Percentiles rank a stretch among this genome's conserved stretches.
Conservation (phyloP, 2,329 filamentous ascomycete genomes). For the Pseudocercospora fijiensis region DNA sequence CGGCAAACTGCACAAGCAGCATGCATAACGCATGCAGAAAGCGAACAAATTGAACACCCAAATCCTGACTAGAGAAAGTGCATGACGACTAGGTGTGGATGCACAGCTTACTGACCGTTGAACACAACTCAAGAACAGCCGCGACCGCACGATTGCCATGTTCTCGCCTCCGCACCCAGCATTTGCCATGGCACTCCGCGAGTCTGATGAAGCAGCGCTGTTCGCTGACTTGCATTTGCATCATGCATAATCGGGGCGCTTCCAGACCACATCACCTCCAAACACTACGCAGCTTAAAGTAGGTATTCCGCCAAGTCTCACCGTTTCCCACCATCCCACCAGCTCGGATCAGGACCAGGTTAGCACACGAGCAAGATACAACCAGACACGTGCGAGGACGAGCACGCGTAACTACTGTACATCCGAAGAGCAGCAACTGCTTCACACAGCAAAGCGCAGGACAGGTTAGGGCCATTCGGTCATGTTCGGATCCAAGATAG, state of each 20-base stretch:
- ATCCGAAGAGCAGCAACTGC: neutral
- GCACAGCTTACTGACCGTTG: neutral
- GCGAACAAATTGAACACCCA: neutral
- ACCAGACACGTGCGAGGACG: neutral
- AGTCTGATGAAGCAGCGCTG: neutral
- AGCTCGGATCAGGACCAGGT: neutral
- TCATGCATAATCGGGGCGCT: neutral
- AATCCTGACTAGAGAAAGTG: neutral
- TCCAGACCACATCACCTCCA: neutral
- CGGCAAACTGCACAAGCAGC: neutral
- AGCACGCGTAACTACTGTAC: neutral
- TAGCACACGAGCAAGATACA: neutral
- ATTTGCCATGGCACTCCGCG: neutral
- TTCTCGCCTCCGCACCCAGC: neutral
- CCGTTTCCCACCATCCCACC: neutral
- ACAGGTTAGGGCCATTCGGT: neutral
- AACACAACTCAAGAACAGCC: neutral
- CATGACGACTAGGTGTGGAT: neutral
- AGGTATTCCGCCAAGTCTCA: neutral
- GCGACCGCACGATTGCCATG: neutral
- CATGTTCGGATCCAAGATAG: neutral
- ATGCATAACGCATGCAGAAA: neutral
- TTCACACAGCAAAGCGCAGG: too few species aligned
- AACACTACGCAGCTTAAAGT: neutral
- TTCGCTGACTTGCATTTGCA: neutral